Percentiles rank a stretch among this genome's conserved stretches.
phyloP scores from a whole-genome alignment of 2,329 filamentous ascomycete species.

The Fusarium anguioides region DNA sequence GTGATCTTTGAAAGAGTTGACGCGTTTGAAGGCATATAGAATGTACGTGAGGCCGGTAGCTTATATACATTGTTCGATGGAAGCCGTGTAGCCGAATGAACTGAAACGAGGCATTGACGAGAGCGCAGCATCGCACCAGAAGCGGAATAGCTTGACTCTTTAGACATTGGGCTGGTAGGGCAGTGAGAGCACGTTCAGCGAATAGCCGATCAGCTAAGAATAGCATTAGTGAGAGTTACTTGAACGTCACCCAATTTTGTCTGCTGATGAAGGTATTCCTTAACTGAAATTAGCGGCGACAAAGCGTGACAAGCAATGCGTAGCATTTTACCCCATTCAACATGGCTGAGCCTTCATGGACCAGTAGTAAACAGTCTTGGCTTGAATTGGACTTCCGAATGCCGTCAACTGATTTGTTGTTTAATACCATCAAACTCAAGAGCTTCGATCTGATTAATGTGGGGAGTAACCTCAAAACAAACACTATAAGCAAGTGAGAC shows the following conservation, averaged over 20 bases:
- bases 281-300: not conserved
- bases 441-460: not conserved
- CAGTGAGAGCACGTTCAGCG: too few species aligned
- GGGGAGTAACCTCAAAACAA: not conserved
- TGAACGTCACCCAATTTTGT: not conserved
- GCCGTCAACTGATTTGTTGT: not conserved
- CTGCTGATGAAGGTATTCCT: not conserved
- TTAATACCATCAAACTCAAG: not conserved
- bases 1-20: too few species aligned
- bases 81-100: not conserved
- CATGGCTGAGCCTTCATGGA: not conserved
- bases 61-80: not conserved
- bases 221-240: not conserved
- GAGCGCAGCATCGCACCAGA: not conserved
- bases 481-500: not conserved
- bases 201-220: too few species aligned
- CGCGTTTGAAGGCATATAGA: accelerated
- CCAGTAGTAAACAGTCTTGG: not conserved
- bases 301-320: too few species aligned
- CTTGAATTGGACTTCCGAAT: not conserved
- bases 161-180: not conserved
- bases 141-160: not conserved
- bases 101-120: not conserved
- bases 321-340: not conserved
- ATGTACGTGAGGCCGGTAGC: not conserved